These are phyloP conservation scores for Penicillium steckii DNA, from an alignment of 495 filamentous ascomycete species.

Conservation along the genomic window DNA sequence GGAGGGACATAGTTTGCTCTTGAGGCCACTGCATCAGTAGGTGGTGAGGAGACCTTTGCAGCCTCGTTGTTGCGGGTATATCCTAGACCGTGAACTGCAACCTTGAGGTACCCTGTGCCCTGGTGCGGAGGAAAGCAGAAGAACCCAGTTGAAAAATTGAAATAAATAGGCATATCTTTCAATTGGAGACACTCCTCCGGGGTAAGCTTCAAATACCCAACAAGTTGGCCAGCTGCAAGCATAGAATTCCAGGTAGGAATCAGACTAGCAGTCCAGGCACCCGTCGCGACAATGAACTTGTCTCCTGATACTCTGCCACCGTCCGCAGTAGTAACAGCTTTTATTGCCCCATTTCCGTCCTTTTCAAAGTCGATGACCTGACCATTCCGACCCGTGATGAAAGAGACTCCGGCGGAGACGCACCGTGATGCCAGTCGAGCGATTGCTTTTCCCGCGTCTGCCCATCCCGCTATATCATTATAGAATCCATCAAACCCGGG, in stretches of 20 bases:
- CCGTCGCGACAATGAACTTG: constrained; percentile 72
- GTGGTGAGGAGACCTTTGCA: constrained; percentile 23
- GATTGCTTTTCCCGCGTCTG: constrained; percentile 68
- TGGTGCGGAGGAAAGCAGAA: constrained; percentile 71
- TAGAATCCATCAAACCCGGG: constrained; percentile 68
- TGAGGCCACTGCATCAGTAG: constrained; percentile 18
- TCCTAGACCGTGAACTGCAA: constrained; percentile 76
- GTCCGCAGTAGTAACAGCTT: constrained; percentile 25
- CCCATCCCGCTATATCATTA: constrained; percentile 72
- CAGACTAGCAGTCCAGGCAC: constrained; percentile 74
- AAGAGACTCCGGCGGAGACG: constrained; percentile 28
- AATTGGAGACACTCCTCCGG: constrained; percentile 59
- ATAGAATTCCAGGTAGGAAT: constrained; percentile 67
- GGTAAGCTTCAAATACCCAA: constrained; percentile 68
- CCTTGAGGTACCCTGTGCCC: constrained; percentile 52
- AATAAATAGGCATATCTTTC: constrained; percentile 61
- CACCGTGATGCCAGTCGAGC: constrained; percentile 46
- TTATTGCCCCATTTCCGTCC: constrained; percentile 22
- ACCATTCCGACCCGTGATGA: constrained; percentile 29
- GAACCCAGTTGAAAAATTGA: constrained; percentile 73
- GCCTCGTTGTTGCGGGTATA: constrained; percentile 41
- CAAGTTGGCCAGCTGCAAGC: constrained; percentile 68
- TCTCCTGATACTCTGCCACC: constrained; percentile 57
- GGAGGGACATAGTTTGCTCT: constrained; percentile 42
- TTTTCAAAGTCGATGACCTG: constrained; percentile 36